Evolutionary conservation across 768 basidiomycete genomes (phyloP), one percentile per base, ranked within the genome.

Genomic region (Russula brevipes): DNA sequence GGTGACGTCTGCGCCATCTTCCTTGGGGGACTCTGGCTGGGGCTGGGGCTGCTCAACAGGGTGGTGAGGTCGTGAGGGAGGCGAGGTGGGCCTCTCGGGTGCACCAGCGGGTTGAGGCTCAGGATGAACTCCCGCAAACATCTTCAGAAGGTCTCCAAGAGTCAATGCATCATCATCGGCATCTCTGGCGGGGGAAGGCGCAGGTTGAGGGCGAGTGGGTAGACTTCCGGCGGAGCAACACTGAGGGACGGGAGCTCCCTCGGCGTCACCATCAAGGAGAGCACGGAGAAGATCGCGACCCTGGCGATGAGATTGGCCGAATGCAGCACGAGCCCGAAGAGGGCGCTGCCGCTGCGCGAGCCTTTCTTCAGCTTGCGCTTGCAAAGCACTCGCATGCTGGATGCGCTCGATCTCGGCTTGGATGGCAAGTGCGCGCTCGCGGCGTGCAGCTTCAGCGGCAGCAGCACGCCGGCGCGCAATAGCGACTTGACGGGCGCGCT

Each of bases 401-500:
- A 49, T 24, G 31, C 47, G 53, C 17, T 59, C 63, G 14, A 51
- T 7, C 36, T 60, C 63, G 3, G 42, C 54, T 35, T 36, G 46
- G n/a, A 63, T 10, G 33, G 62, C 57, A 4, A 16, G 17, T 7
- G 52, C 62, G 5, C 57, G 58, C 12, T 51, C 33, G 9, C 54
- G 54, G 33, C 54, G 54, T 17, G 17, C 41, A 45, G 58, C 54
- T 24, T 60, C 49, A 24, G 24, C 24, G 16, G 55, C 47, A 11
- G 54, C 54, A 3, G 55, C 64, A 38, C 44, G 57, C 30, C 46
- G 58, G 17, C 60, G 59, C 19, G 44, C 14, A 17, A 42, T 5
- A 35, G 65, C 61, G 4, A 33, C 47, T 47, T 54, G 50, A 39
- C 56, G 54, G 8, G 45, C 57, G 5, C 46, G 50, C 52, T 51